Evolutionary conservation across 2,329 filamentous ascomycete species (phyloP).

Genomic region (Atkinsonella texensis): DNA sequence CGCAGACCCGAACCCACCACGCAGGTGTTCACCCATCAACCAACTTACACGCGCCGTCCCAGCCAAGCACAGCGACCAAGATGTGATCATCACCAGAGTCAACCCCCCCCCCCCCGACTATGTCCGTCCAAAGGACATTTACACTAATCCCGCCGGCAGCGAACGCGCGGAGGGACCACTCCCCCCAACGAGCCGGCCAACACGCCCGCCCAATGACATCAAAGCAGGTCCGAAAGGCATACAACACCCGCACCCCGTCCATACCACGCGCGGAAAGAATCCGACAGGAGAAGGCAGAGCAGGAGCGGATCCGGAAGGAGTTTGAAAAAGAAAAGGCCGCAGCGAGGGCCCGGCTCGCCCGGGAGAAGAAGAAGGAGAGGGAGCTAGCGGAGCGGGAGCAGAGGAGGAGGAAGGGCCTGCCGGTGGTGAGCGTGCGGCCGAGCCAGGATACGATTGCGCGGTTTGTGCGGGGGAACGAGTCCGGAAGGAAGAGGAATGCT

Average conservation of each 20-base stretch:
- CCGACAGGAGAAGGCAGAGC: conserved; percentile 33
- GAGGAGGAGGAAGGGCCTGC: conserved; percentile 39
- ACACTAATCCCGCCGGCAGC: conserved; percentile 26
- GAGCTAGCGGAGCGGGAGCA: conserved; percentile 36
- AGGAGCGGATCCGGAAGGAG: conserved; percentile 41
- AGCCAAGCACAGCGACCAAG: not conserved
- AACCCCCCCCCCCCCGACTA: conserved; percentile 10
- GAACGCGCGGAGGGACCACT: not conserved
- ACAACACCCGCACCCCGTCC: conserved; percentile 23
- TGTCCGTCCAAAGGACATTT: conserved; percentile 32
- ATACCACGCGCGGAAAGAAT: conserved; percentile 28
- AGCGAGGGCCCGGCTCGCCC: conserved; percentile 33
- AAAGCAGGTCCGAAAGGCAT: conserved; percentile 28
- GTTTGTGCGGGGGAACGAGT: conserved; percentile 32
- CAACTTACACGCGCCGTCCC: not conserved
- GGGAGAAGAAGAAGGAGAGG: conserved; percentile 45
- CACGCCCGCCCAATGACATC: conserved; percentile 25
- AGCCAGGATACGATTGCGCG: conserved; percentile 46
- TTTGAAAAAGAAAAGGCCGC: conserved; percentile 37
- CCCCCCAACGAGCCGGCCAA: not conserved
- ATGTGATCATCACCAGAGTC: conserved; percentile 4
- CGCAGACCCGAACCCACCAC: not conserved
- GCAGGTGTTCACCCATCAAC: not conserved
- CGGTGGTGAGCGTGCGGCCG: conserved; percentile 40
- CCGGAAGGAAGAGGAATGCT: conserved; percentile 16